Percentiles rank a stretch among this genome's conserved stretches.
Evolutionary conservation across 176 grass and related monocot genomes (phyloP).

Genomic region (Neostapfia colusana): DNA sequence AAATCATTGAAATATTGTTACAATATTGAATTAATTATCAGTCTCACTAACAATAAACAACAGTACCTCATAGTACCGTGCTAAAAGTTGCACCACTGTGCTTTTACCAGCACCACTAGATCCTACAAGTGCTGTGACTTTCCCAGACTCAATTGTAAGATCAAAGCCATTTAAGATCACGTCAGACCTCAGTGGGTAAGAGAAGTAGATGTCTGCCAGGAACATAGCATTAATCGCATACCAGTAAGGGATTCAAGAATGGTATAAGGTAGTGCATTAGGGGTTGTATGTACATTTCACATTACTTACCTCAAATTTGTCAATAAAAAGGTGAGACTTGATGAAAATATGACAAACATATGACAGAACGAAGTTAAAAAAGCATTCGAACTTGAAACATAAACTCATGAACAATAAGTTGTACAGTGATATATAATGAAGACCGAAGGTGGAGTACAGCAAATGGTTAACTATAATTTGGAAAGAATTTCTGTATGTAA

Average conservation of each 20-base stretch:
- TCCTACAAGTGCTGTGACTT: conserved; percentile 94
- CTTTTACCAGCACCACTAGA: conserved; percentile 97
- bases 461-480: conserved; percentile 3
- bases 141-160: conserved; percentile 78
- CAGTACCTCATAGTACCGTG: conserved; percentile 90
- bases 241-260: neutral
- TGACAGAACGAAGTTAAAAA: neutral
- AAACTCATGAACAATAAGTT: conserved; percentile 20
- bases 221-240: conserved; percentile 31
- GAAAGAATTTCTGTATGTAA: neutral
- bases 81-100: conserved; percentile 92
- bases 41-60: conserved; percentile 25
- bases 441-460: neutral
- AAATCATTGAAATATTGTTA: conserved; percentile 36
- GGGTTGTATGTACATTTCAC: conserved; percentile 9
- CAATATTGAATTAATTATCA: conserved; percentile 13
- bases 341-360: neutral
- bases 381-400: neutral
- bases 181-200: conserved; percentile 88
- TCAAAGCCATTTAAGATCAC: conserved; percentile 88
- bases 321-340: neutral
- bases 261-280: neutral
- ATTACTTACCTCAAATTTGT: neutral
- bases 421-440: conserved; percentile 14
- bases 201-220: conserved; percentile 85